Evolutionary conservation across 371 early-diverging fungal species (phyloP).

Genomic region (Fennellomyces sp.): DNA sequence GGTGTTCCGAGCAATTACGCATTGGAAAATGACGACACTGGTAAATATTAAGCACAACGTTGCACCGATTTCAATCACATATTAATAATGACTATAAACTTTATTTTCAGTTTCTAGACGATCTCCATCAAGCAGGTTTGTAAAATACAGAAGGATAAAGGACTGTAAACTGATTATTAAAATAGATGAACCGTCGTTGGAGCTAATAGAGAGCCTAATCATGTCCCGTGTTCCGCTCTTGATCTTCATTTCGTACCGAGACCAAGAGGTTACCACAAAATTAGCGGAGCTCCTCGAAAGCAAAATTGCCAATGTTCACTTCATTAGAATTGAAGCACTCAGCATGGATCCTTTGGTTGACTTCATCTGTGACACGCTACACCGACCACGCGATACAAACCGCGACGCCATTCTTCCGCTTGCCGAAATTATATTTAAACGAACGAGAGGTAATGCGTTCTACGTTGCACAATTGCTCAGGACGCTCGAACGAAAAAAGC

Average conservation of each 20-base stretch:
- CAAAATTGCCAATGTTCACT: conserved; percentile 30
- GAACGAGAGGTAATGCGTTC: conserved; percentile 46
- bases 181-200: conserved; percentile 44
- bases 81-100: not conserved
- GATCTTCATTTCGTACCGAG: conserved; percentile 39
- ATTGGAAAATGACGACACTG: conserved; percentile 51
- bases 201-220: conserved; percentile 38
- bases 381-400: conserved; percentile 23
- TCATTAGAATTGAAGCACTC: conserved; percentile 27
- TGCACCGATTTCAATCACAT: not conserved
- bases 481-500: conserved; percentile 41
- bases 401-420: conserved; percentile 32
- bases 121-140: conserved; percentile 45
- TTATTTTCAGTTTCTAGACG: conserved; percentile 39
- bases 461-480: conserved; percentile 40
- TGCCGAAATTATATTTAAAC: conserved; percentile 35
- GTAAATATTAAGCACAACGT: conserved; percentile 19
- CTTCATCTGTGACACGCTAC: conserved; percentile 41
- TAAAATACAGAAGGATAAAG: not conserved
- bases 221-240: conserved; percentile 30
- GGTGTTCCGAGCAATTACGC: conserved; percentile 41
- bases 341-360: conserved; percentile 39
- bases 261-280: conserved; percentile 27
- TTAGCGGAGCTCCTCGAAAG: conserved; percentile 24
- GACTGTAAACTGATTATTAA: not conserved